Conservation (phyloP, 768 basidiomycete species). For the Xerocomus potaroensis region DNA sequence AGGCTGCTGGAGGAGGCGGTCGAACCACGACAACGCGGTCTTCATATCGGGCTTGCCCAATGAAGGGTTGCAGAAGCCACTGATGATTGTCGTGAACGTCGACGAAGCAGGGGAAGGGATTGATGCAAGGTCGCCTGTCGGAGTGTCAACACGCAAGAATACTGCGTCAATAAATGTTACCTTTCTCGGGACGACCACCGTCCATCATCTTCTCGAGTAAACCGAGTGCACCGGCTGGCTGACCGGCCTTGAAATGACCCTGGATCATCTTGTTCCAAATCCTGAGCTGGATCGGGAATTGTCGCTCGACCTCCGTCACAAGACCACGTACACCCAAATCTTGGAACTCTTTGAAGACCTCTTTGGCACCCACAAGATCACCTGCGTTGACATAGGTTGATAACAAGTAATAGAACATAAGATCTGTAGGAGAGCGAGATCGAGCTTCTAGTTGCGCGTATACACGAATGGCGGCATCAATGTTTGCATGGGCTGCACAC, state of each 20-base stretch:
- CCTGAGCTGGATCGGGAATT: conserved; percentile 37
- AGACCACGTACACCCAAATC: conserved; percentile 36
- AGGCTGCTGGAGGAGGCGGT: conserved; percentile 51
- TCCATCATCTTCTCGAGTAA: conserved; percentile 72
- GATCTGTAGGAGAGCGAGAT: conserved; percentile 27
- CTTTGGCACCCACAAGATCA: conserved; percentile 47
- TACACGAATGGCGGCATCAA: conserved; percentile 59
- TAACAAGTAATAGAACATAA: conserved; percentile 53
- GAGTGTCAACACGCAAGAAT: not conserved
- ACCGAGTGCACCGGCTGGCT: conserved; percentile 58
- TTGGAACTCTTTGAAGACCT: conserved; percentile 61
- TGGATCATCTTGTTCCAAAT: conserved; percentile 78
- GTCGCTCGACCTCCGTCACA: conserved; percentile 16
- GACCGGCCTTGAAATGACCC: conserved; percentile 61
- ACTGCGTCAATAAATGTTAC: not conserved
- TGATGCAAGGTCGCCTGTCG: conserved; percentile 28
- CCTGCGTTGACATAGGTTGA: conserved; percentile 50
- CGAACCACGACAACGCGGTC: conserved; percentile 70
- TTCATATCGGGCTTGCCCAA: conserved; percentile 42
- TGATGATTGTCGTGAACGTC: conserved; percentile 62
- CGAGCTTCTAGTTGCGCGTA: conserved; percentile 57
- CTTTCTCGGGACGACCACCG: conserved; percentile 25
- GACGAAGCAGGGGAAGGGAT: conserved; percentile 55
- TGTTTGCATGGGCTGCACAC: conserved; percentile 52
- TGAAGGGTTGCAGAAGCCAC: conserved; percentile 52